Conservation (phyloP, 2,329 filamentous ascomycete genomes). For the Fusarium pininemorale region DNA sequence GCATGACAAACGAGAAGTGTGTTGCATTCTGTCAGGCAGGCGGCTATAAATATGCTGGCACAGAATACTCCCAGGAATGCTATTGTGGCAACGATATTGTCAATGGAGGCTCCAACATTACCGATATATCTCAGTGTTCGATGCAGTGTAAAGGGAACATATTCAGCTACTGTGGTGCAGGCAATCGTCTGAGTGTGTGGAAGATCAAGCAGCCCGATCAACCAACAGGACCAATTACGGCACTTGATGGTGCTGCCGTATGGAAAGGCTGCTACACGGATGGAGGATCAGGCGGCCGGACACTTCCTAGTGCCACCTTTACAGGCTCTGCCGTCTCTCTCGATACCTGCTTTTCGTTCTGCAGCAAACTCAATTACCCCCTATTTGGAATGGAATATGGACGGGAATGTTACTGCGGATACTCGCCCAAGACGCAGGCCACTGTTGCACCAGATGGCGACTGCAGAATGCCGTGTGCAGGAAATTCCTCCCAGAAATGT, state of each 20-base stretch:
- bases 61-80: slow-evolving; percentile 48
- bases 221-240: slow-evolving; percentile 16
- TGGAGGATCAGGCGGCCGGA: slow-evolving; percentile 33
- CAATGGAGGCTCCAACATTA: slow-evolving; percentile 20
- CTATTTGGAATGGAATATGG: slow-evolving; percentile 39
- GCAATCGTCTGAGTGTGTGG: slow-evolving; percentile 37
- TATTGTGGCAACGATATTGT: slow-evolving; percentile 43
- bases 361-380: slow-evolving; percentile 34
- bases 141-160: slow-evolving; percentile 41
- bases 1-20: slow-evolving; percentile 44
- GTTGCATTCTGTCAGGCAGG: slow-evolving; percentile 42
- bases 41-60: slow-evolving; percentile 48
- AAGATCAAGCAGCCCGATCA: slow-evolving; percentile 26
- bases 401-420: slow-evolving; percentile 35
- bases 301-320: slow-evolving; percentile 27
- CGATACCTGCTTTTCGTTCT: slow-evolving; percentile 33
- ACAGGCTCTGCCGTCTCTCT: slow-evolving; percentile 31
- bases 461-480: slow-evolving; percentile 32
- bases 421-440: slow-evolving; percentile 23
- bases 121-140: slow-evolving; percentile 36
- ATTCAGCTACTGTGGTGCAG: slow-evolving; percentile 38
- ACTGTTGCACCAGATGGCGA: slow-evolving; percentile 29
- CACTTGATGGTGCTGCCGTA: slow-evolving; percentile 20
- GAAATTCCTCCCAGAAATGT: slow-evolving; percentile 26
- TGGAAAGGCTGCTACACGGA: slow-evolving; percentile 37